Evolutionary conservation across 331 rosid genomes (phyloP).

Genomic region (Spiraea crenata): DNA sequence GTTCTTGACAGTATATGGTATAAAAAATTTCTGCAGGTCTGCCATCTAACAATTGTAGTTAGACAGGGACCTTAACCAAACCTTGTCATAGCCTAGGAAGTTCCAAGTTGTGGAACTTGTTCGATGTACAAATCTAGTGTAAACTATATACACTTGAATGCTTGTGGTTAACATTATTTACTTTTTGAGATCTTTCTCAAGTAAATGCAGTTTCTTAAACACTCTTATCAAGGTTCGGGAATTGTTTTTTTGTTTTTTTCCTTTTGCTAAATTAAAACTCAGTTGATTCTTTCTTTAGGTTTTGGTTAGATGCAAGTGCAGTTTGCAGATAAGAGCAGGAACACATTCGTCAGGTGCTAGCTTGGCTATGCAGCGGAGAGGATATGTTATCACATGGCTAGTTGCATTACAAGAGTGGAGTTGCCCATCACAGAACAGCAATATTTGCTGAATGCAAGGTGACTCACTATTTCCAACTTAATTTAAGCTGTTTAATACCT

Average conservation of each 20-base stretch:
- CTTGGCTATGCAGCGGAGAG: neutral
- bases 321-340: neutral
- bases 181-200: too few relatives aligned
- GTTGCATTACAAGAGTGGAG: neutral
- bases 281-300: neutral
- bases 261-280: neutral
- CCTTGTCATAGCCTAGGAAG: neutral
- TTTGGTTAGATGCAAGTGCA: neutral
- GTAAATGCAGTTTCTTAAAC: neutral
- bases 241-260: neutral
- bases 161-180: too few relatives aligned
- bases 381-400: neutral
- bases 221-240: neutral
- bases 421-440: neutral
- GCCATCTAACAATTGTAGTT: neutral
- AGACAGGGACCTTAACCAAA: neutral
- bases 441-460: neutral
- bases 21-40: neutral
- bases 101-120: neutral
- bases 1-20: neutral
- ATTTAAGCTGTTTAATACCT: neutral
- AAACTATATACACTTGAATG: neutral
- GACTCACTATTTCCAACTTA: neutral
- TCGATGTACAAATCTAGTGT: neutral
- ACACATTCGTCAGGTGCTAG: neutral